These are phyloP conservation scores for Ophidiomyces ophidiicola DNA, from an alignment of 2,329 filamentous ascomycete genomes.

Conservation along the genomic window DNA sequence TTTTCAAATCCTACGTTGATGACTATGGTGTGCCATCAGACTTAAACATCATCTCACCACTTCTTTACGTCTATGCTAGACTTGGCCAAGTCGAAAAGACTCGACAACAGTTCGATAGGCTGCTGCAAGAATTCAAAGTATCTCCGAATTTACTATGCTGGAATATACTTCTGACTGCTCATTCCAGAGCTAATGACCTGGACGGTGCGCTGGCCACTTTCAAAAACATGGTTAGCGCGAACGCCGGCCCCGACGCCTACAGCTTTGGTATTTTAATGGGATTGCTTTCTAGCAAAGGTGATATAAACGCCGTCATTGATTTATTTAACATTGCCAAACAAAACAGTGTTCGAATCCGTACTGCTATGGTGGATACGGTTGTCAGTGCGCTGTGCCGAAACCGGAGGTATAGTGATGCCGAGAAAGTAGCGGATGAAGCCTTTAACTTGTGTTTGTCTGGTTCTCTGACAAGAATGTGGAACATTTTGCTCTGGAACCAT, in stretches of 20 bases:
- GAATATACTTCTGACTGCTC: slow-evolving; percentile 65
- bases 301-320: slow-evolving; percentile 55
- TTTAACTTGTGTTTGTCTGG: slow-evolving; percentile 41
- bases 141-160: slow-evolving; percentile 51
- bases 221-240: slow-evolving; percentile 42
- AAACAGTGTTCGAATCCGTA: slow-evolving; percentile 39
- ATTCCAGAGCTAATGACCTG: slow-evolving; percentile 54
- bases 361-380: slow-evolving; percentile 50
- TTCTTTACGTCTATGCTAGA: slow-evolving; percentile 60
- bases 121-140: slow-evolving; percentile 45
- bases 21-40: slow-evolving; percentile 27
- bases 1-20: slow-evolving; percentile 35
- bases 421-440: slow-evolving; percentile 47
- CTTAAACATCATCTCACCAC: slow-evolving; percentile 34
- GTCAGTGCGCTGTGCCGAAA: slow-evolving; percentile 56
- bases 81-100: slow-evolving; percentile 52
- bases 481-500: slow-evolving; percentile 58
- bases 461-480: slow-evolving; percentile 58
- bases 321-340: slow-evolving; percentile 52
- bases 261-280: slow-evolving; percentile 65
- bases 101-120: slow-evolving; percentile 49
- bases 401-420: slow-evolving; percentile 43
- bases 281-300: slow-evolving; percentile 57
- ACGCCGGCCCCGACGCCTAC: slow-evolving; percentile 45
- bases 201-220: slow-evolving; percentile 55